Base-by-base conservation (phyloP, 768 basidiomycete genomes). In the Cystobasidium tubakii region DNA sequence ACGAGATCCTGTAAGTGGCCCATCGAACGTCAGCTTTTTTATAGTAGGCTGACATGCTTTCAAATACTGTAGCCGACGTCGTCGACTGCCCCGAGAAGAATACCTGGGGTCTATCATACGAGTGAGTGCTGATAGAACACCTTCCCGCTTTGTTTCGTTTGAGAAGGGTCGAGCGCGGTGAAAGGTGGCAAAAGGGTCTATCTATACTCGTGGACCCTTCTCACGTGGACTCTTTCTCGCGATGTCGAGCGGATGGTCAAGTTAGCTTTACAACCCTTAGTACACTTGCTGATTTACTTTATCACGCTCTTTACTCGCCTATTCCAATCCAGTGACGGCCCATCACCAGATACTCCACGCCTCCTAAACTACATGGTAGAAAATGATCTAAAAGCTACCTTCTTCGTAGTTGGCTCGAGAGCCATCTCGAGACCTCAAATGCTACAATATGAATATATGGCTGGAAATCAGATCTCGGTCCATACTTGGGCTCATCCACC, bases 331-430 rank as follows among this genome's bases (percentile, higher is more conserved):
- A 87, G 87, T 78, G 89, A 90, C 77, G 91, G 91, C 46, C 92
- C 92, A 1, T 86, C 87, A 13, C 87, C 83, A 53, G 88, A 90
- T 82, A 92, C 91, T 0, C 85, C 89, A 15, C 83, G 88, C 54
- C 84, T 95, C 10, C 83, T 94, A 74, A 79, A 84, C 66, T 92
- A 89, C 81, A 84, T 92, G 39, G 84, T 88, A 73, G 80, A 85
- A 53, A 78, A 84, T 63, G 82, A 87, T 64, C 83, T 94, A 80
- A 88, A 86, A 79, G 85, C 90, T 1, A 95, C 92, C 0, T 92
- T 94, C 84, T 95, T 92, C 81, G 85, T 87, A 74, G 89, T 92
- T 74, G 90, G 92, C 60, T 92, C 91, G 23, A 87, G 91, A 65
- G 88, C 89, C 57, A 85, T 91, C 75, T 87, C 87, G 0, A 86